Evolutionary conservation across 805 yeast genomes (phyloP), one percentile per base, ranked within the genome.

Genomic region (Komagataella pseudopastoris): DNA sequence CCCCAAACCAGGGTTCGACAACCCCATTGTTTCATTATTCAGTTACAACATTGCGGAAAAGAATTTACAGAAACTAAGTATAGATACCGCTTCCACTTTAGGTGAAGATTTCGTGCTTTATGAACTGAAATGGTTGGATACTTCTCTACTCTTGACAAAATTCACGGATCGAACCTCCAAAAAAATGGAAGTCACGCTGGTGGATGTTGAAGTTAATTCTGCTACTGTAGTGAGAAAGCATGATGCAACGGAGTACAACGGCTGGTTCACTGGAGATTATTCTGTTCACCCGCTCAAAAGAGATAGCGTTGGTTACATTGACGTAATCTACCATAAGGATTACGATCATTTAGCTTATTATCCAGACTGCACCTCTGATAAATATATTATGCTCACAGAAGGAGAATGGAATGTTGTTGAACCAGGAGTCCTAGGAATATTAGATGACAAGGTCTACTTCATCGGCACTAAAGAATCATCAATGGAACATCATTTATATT

Each of bases 1-100:
- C 61, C 90, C 95, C 1, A 84, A 81, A 59, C 85, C 91, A 1
- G 93, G 93, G 0, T 71, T 72, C 30, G 56, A 67, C 0, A 81
- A 83, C 58, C 91, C 95, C 0, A 59, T 60, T 6, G 68, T 81
- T 2, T 65, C 74, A 4, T 61, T 85, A 6, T 63, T 70, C 46
- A 62, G 73, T 8, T 80, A 71, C 56, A 66, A 71, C 51, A 23
- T 77, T 5, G 53, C 53, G 6, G 54, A 60, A 1, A 60, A 66
- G 2, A 53, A 56, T 4, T 4, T 30, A 10, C n/a, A 30, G 14
- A 30, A 30, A 14, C 39, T 30, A 8, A 30, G 5, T 30, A 23
- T 60, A 1, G 57, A 54, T 6, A 51, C 51, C 0, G 71, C 53
- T 44, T 64, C 65, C 17, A 57, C 56, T 51, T 58, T 66, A 18